Percentiles rank a stretch among this genome's conserved stretches.
Conservation (phyloP, 768 basidiomycete genomes). For the Leccinum subtestaceum region DNA sequence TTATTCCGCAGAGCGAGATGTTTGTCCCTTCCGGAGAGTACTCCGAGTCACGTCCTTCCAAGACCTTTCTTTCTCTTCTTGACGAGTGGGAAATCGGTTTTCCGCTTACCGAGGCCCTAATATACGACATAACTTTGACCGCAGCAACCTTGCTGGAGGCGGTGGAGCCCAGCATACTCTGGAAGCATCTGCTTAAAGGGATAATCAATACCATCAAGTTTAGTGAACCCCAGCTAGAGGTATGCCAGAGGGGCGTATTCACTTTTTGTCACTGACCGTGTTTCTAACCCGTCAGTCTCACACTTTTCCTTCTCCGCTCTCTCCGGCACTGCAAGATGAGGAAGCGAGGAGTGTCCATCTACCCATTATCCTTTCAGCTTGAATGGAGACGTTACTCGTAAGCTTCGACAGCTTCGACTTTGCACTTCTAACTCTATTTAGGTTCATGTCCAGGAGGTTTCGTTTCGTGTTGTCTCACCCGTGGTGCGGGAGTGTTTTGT, state of each 20-base stretch:
- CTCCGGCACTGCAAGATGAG: constrained; percentile 73
- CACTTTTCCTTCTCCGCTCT: constrained; percentile 67
- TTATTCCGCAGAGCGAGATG: constrained; percentile 65
- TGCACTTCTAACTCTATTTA: constrained; percentile 17
- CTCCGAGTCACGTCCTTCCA: constrained; percentile 83
- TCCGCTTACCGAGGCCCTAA: constrained; percentile 70
- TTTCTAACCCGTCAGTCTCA: constrained; percentile 60
- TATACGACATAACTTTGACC: constrained; percentile 79
- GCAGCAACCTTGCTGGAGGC: constrained; percentile 88
- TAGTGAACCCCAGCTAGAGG: constrained; percentile 46
- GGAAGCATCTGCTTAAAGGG: constrained; percentile 68
- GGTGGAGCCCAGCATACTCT: constrained; percentile 82
- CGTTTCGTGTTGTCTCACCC: constrained; percentile 33
- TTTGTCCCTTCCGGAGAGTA: constrained; percentile 66
- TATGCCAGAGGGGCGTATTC: constrained; percentile 25
- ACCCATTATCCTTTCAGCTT: constrained; percentile 70
- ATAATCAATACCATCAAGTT: constrained; percentile 56
- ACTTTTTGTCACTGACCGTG: constrained; percentile 5
- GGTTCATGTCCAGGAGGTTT: constrained; percentile 38
- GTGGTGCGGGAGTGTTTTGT: constrained; percentile 41
- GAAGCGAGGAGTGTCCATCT: constrained; percentile 80
- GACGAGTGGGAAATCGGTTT: constrained; percentile 98
- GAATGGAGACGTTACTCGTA: constrained; percentile 66
- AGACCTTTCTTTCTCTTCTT: constrained; percentile 89
- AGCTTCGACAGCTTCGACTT: background rate